phyloP scores from a whole-genome alignment of 2,329 filamentous ascomycete genomes.

The Aspergillus tamarii region DNA sequence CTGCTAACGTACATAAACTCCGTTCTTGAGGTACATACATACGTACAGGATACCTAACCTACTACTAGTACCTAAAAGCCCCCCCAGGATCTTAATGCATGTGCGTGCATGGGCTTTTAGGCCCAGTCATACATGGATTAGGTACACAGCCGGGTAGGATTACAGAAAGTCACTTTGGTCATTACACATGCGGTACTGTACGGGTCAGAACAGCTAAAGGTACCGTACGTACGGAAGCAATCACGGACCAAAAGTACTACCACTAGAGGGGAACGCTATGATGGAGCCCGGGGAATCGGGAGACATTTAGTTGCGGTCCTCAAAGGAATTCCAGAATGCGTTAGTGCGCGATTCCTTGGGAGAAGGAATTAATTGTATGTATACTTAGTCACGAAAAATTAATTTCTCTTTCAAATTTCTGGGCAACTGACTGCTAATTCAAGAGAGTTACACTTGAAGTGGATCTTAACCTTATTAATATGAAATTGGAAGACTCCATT shows the following conservation, averaged over 20 bases:
- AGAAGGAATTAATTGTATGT: conserved; percentile 1
- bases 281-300: conserved; percentile 21
- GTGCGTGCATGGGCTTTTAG: not conserved
- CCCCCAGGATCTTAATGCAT: conserved; percentile 8
- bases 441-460: not conserved
- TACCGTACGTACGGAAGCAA: conserved; percentile 1
- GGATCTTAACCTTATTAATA: not conserved
- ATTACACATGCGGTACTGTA: not conserved
- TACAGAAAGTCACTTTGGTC: not conserved
- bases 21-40: conserved; percentile 3
- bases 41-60: conserved; percentile 4
- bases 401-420: not conserved
- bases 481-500: not conserved
- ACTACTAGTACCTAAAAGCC: not conserved
- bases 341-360: not conserved
- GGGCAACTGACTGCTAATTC: conserved; percentile 4
- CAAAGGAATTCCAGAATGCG: not conserved
- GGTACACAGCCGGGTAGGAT: not conserved
- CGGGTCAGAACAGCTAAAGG: not conserved
- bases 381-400: not conserved
- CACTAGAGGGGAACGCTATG: conserved; percentile 7
- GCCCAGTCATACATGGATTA: conserved; percentile 1
- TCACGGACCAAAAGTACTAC: conserved; percentile 4
- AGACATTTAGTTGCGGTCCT: conserved; percentile 6
- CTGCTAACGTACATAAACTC: conserved; percentile 5